Base-by-base conservation (phyloP, 2,329 filamentous ascomycete species). In the Pseudonectria foliicola region DNA sequence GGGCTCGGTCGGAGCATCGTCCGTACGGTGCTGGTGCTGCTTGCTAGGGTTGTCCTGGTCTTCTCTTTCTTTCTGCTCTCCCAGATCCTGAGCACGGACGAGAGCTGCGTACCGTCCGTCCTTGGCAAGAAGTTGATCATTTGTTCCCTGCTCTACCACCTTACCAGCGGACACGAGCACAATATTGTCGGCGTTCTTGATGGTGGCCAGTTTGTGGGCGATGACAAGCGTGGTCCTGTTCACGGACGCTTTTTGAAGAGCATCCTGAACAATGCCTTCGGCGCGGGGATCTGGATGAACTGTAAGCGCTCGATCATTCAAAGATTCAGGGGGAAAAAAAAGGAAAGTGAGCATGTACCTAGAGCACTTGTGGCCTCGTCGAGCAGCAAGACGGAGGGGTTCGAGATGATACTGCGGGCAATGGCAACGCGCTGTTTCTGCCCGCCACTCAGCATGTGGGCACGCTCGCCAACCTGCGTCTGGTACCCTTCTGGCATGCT, bases 371-470 rank as follows among this genome's bases (percentile, higher is more conserved):
- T 84, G 1, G 79, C 78, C 55, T 84, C 79, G 42, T 83, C 79
- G 2, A 83, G 57, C 12, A 84, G 67, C 0, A 84, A 62, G 18
- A 84, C 73, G 24, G 57, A 56, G 0, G 62, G 62, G 25, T 61
- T 46, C 6, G 54, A 56, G 21, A 67, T 52, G 27, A 67, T 61
- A 24, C 56, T 58, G 13, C 63, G 52, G 4, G 62, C 61, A 38
- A 83, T 82, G 2, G 77, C 71, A 24, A 83, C 65, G 6, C 78
- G 67, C 47, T 82, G 79, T 32, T 75, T 67, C 47, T 83, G 78
- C 1, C 79, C 79, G n/a, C 77, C 77, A 8, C 71, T 77, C 1
- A 82, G 59, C 37, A 75, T 72, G 23, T 73, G 69, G 2, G 75
- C 78, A 7, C 69, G 66, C 46, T 80, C 74, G 3, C 78, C 77